phyloP scores from a whole-genome alignment of 2,329 filamentous ascomycete species.

The Colletotrichum higginsianum region DNA sequence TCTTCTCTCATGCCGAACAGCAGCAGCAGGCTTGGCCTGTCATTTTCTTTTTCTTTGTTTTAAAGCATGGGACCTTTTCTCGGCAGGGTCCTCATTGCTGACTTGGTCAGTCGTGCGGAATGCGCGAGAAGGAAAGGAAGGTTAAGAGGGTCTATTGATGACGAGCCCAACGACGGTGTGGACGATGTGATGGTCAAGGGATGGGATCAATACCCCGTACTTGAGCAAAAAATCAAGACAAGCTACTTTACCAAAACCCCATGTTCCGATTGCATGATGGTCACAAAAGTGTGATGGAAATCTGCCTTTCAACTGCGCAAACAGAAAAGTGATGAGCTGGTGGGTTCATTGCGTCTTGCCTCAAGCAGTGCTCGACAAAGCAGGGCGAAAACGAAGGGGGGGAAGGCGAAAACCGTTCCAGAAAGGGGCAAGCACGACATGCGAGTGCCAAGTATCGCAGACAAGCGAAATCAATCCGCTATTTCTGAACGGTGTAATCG shows the following conservation, averaged over 20 bases:
- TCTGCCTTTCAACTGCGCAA: not conserved
- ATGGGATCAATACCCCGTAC: slow-evolving; percentile 7
- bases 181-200: slow-evolving; percentile 11
- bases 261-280: not conserved
- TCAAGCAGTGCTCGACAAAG: not conserved
- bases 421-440: not conserved
- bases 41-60: slow-evolving; percentile 13
- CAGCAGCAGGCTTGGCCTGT: slow-evolving; percentile 8
- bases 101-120: not conserved
- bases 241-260: slow-evolving; percentile 1
- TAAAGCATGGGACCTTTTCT: slow-evolving; percentile 9
- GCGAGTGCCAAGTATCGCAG: too few species aligned
- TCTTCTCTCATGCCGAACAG: slow-evolving; percentile 6
- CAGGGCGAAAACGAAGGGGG: not conserved
- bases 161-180: slow-evolving; percentile 24
- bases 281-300: not conserved
- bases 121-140: slow-evolving; percentile 8
- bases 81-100: not conserved
- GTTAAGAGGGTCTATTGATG: slow-evolving; percentile 13
- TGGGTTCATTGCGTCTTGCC: not conserved
- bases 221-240: slow-evolving; percentile 31
- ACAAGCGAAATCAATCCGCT: not conserved
- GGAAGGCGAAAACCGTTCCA: not conserved
- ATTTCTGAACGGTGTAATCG: not conserved
- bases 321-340: too few species aligned